These are phyloP conservation scores for Citrus inodora DNA, from an alignment of 345 rosid species.

Conservation along the genomic window DNA sequence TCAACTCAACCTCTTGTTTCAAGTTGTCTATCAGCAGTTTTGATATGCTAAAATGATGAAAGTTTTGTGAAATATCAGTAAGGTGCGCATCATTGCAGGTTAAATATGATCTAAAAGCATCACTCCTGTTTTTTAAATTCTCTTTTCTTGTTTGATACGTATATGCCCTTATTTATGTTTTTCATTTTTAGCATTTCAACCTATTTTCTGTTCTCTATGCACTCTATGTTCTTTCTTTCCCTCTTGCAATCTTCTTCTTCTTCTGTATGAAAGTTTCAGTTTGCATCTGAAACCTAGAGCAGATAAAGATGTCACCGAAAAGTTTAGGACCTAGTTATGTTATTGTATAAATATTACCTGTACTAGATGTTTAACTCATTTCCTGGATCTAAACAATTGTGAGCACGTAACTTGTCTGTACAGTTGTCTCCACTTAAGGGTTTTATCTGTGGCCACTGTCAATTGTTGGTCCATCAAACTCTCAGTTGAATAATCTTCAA, in stretches of 20 bases:
- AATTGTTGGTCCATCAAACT: background rate
- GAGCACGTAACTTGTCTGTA: background rate
- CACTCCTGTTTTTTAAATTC: background rate
- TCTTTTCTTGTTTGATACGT: background rate
- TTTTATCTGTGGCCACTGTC: background rate
- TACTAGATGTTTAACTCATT: background rate
- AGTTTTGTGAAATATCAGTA: background rate
- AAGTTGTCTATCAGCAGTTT: background rate
- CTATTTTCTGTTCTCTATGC: background rate
- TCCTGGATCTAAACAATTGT: background rate
- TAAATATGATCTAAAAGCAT: background rate
- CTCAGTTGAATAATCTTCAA: background rate
- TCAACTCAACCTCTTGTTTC: background rate
- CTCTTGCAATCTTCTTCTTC: background rate
- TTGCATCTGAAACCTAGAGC: background rate
- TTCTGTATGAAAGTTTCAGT: too few species aligned
- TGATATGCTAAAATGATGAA: background rate
- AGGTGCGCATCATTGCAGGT: background rate
- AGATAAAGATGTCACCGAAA: background rate
- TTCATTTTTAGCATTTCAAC: background rate
- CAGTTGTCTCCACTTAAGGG: background rate
- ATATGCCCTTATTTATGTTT: background rate
- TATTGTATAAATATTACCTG: background rate
- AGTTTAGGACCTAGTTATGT: background rate
- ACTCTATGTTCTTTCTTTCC: background rate